Evolutionary conservation across 768 basidiomycete genomes (phyloP).

Genomic region (Cytidiella melzeri): DNA sequence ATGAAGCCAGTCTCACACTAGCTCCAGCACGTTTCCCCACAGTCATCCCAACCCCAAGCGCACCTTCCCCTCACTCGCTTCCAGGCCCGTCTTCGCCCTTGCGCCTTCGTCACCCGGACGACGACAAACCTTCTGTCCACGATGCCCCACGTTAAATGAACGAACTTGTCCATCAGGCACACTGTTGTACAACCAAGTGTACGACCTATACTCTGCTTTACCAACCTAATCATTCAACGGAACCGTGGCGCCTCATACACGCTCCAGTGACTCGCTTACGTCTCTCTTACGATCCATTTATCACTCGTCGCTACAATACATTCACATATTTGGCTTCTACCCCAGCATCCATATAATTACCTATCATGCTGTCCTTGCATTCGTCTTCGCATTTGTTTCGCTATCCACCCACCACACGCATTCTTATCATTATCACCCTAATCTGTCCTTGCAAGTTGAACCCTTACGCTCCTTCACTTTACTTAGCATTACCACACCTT

Average conservation of each 20-base stretch:
- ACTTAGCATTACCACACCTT: too few species aligned
- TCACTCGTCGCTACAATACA: background rate
- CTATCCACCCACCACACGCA: background rate
- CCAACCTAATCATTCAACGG: background rate
- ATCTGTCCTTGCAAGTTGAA: background rate
- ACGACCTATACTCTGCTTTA: background rate
- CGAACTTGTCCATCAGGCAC: constrained; percentile 8
- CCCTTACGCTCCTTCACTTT: background rate
- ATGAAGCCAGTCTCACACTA: background rate
- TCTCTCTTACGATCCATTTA: constrained; percentile 3
- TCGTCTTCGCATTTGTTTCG: background rate
- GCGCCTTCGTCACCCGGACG: constrained; percentile 4
- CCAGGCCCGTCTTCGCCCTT: constrained; percentile 1
- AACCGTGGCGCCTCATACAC: constrained; percentile 1
- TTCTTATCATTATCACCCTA: background rate
- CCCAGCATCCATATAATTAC: background rate
- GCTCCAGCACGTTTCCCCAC: background rate
- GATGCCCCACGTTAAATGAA: constrained; percentile 11
- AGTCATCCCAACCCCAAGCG: background rate
- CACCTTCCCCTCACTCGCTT: background rate
- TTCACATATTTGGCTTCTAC: background rate
- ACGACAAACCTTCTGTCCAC: constrained; percentile 7
- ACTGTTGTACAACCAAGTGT: constrained; percentile 11
- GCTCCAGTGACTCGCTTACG: constrained; percentile 3
- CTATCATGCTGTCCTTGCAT: constrained; percentile 3